Evolutionary conservation across 2,329 filamentous ascomycete species (phyloP).

Genomic region (Diaporthe velutina): DNA sequence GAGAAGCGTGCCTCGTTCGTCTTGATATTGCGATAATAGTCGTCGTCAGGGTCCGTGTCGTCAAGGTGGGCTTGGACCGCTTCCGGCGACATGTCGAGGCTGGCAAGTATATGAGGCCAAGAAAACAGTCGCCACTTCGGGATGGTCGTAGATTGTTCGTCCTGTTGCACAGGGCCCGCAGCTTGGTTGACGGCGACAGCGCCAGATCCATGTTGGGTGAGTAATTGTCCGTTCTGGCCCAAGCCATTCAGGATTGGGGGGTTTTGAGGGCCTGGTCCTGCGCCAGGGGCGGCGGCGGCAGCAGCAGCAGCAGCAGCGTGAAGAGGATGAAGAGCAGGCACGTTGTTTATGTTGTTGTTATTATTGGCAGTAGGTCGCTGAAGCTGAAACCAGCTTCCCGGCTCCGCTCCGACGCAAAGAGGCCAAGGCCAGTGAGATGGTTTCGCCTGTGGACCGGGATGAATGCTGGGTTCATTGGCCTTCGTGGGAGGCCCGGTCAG

Average conservation of each 20-base stretch:
- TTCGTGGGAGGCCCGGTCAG: slow-evolving; percentile 62
- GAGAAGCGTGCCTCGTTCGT: slow-evolving; percentile 39
- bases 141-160: neutral
- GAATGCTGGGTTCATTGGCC: slow-evolving; percentile 27
- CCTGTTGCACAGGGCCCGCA: slow-evolving; percentile 1
- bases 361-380: slow-evolving; percentile 1
- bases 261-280: neutral
- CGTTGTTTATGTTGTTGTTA: neutral
- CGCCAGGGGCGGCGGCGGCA: neutral
- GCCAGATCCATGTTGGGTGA: slow-evolving; percentile 11
- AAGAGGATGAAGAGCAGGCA: neutral
- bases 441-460: slow-evolving; percentile 26
- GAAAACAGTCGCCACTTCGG: slow-evolving; percentile 49
- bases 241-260: neutral
- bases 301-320: neutral
- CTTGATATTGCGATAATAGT: neutral
- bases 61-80: slow-evolving; percentile 20
- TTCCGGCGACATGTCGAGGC: slow-evolving; percentile 53
- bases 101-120: slow-evolving; percentile 58
- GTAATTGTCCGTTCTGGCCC: neutral
- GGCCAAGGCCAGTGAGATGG: slow-evolving; percentile 42
- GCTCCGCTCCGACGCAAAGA: slow-evolving; percentile 39
- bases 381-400: slow-evolving; percentile 37
- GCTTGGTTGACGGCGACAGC: slow-evolving; percentile 4
- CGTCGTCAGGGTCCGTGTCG: neutral